A percentile compares a stretch with the other conserved stretches of the same genome.
Conservation (phyloP, 2,329 filamentous ascomycete species). For the Arachnomyces sp. region DNA sequence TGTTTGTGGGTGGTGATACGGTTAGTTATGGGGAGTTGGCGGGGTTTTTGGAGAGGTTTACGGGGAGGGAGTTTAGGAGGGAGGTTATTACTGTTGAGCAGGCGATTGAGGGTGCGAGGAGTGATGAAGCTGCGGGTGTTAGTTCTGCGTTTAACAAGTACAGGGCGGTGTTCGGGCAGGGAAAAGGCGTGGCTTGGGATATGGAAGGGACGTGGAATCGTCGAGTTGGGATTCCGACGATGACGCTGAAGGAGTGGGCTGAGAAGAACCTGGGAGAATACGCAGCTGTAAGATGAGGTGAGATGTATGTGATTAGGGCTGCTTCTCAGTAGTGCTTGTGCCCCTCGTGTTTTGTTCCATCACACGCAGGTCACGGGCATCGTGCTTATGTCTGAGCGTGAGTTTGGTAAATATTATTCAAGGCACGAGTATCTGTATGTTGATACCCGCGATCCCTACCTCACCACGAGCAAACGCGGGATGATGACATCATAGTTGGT, state of each 20-base stretch:
- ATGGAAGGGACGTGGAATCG: conserved; percentile 46
- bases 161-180: conserved; percentile 51
- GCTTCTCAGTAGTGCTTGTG: too few species aligned
- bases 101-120: conserved; percentile 39
- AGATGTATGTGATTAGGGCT: neutral
- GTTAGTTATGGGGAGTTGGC: conserved; percentile 49
- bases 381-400: too few species aligned
- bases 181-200: conserved; percentile 53
- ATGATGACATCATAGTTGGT: too few species aligned
- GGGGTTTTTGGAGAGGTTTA: conserved; percentile 42
- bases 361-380: too few species aligned
- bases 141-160: conserved; percentile 47
- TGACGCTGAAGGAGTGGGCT: conserved; percentile 17
- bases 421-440: too few species aligned
- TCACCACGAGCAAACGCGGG: too few species aligned
- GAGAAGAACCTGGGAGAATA: conserved; percentile 1
- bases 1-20: conserved; percentile 56
- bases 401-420: too few species aligned
- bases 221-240: conserved; percentile 34
- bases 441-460: too few species aligned
- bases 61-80: conserved; percentile 35
- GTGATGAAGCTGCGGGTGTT: conserved; percentile 36
- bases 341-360: too few species aligned
- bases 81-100: conserved; percentile 43
- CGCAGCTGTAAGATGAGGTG: neutral